These are phyloP conservation scores for Mycena rebaudengoi DNA, from an alignment of 768 basidiomycete species.

Conservation along the genomic window DNA sequence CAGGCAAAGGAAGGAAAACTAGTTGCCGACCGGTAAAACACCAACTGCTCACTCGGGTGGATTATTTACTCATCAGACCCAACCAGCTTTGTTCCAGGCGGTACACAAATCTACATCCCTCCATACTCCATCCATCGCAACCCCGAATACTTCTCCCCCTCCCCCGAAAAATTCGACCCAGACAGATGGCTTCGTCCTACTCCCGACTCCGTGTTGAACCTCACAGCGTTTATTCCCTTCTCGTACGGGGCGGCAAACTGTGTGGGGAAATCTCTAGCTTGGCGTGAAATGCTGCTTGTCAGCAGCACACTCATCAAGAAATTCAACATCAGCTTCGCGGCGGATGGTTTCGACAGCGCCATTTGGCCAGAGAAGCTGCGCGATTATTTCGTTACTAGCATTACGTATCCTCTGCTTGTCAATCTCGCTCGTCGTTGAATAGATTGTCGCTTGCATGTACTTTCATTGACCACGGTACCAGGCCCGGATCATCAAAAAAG, in stretches of 20 bases:
- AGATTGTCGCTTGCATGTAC: no score
- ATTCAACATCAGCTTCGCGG: slow-evolving; percentile 46
- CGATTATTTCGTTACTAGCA: not conserved
- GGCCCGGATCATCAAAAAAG: no score
- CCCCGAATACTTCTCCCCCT: slow-evolving; percentile 54
- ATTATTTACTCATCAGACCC: not conserved
- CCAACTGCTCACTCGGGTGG: not conserved
- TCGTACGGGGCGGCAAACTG: slow-evolving; percentile 52
- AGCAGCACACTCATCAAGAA: slow-evolving; percentile 43
- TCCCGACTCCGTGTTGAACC: slow-evolving; percentile 27
- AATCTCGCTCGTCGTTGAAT: no score
- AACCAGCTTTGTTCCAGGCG: slow-evolving; percentile 52
- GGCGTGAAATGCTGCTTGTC: slow-evolving; percentile 49
- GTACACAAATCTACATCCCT: slow-evolving; percentile 53
- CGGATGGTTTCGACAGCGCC: slow-evolving; percentile 39
- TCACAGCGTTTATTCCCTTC: slow-evolving; percentile 49
- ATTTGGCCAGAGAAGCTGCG: slow-evolving; percentile 37
- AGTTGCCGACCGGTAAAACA: not conserved
- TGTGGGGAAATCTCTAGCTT: slow-evolving; percentile 51
- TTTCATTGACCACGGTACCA: no score
- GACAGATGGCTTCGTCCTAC: slow-evolving; percentile 45
- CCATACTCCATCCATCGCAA: slow-evolving; percentile 55
- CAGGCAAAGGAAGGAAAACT: slow-evolving; percentile 21
- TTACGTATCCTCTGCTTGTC: not conserved
- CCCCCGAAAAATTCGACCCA: slow-evolving; percentile 52